Evolutionary conservation across 2,329 filamentous ascomycete species (phyloP).

Genomic region (Monilinia vaccinii-corymbosi): DNA sequence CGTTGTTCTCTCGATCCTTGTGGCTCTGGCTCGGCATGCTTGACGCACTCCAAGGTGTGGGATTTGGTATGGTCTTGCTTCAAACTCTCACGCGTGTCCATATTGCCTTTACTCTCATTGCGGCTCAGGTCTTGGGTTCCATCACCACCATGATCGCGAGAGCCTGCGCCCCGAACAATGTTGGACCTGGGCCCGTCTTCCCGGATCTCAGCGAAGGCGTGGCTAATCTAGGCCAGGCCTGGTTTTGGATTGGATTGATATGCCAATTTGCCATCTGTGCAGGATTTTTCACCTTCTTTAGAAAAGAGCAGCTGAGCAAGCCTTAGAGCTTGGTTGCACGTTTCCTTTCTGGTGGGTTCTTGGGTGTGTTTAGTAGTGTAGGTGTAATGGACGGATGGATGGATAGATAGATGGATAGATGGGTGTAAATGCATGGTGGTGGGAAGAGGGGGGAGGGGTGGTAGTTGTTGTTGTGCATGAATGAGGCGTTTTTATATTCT

Average conservation of each 20-base stretch:
- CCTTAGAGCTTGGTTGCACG: constrained; percentile 29
- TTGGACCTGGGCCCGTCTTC: constrained; percentile 53
- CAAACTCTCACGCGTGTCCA: constrained; percentile 57
- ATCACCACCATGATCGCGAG: constrained; percentile 53
- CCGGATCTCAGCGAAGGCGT: constrained; percentile 34
- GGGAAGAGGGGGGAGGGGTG: too few species aligned
- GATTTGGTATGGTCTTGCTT: constrained; percentile 58
- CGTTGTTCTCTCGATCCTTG: constrained; percentile 46
- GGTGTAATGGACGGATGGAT: not conserved
- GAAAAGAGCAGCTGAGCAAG: constrained; percentile 49
- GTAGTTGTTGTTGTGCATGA: not conserved
- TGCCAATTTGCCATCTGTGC: constrained; percentile 50
- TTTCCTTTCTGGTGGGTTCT: not conserved
- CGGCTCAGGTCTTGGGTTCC: constrained; percentile 53
- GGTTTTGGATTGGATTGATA: constrained; percentile 42
- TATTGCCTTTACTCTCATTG: constrained; percentile 51
- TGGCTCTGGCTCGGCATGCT: constrained; percentile 62
- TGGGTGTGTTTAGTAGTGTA: too few species aligned
- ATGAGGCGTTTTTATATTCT: constrained; percentile 1
- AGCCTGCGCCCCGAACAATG: constrained; percentile 49
- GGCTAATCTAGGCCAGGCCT: not conserved
- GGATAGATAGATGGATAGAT: not conserved
- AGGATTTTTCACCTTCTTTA: constrained; percentile 47
- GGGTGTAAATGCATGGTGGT: not conserved
- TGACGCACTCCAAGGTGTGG: constrained; percentile 55